Evolutionary conservation across 192 early-diverging fungal genomes (phyloP).

Genomic region (Jimgerdemannia flammicorona): DNA sequence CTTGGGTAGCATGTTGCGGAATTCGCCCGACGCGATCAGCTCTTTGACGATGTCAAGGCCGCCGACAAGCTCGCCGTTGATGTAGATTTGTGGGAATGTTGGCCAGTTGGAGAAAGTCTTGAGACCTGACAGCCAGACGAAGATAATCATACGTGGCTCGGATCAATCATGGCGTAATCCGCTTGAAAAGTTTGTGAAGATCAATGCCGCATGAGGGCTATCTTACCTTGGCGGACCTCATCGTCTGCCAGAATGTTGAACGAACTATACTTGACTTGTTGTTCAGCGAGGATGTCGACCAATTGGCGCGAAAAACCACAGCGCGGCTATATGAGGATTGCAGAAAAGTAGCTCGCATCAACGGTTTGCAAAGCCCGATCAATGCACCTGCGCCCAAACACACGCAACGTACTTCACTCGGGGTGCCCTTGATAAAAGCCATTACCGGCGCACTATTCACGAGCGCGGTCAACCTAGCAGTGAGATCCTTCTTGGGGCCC

Average conservation of each 20-base stretch:
- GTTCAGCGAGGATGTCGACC: constrained; percentile 73
- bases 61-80: constrained; percentile 95
- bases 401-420: constrained; percentile 30
- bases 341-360: neutral
- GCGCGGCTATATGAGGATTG: constrained; percentile 55
- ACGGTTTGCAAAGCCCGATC: neutral
- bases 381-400: neutral
- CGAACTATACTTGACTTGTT: constrained; percentile 76
- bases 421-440: constrained; percentile 94
- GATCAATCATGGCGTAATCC: neutral
- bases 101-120: constrained; percentile 71
- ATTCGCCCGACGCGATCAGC: constrained; percentile 88
- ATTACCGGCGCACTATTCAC: constrained; percentile 75
- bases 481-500: constrained; percentile 21
- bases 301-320: constrained; percentile 90
- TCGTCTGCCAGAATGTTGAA: constrained; percentile 89
- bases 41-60: constrained; percentile 90
- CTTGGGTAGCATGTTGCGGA: constrained; percentile 74
- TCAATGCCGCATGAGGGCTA: neutral
- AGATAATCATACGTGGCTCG: neutral
- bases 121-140: constrained; percentile 4
- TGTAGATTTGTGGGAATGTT: constrained; percentile 93
- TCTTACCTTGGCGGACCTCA: constrained; percentile 85
- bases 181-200: neutral
- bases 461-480: constrained; percentile 67